These are phyloP conservation scores for Mucor indicus DNA, from an alignment of 371 early-diverging fungal genomes.

Conservation along the genomic window DNA sequence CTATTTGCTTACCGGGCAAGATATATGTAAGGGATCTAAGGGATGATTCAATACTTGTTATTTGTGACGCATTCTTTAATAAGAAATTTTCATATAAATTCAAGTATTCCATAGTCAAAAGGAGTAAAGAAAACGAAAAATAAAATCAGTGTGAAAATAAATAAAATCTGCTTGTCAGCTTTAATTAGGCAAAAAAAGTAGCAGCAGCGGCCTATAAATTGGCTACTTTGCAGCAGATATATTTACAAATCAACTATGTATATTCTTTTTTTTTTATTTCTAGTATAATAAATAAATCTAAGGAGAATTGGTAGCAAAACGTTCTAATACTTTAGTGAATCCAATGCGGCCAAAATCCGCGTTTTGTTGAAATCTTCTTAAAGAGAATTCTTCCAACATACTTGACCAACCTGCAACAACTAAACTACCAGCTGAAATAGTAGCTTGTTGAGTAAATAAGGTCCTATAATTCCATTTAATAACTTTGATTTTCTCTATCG, in stretches of 20 bases:
- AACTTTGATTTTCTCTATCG: background rate
- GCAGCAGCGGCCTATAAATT: no score
- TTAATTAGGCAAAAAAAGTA: slow-evolving; percentile 7
- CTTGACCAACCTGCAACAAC: slow-evolving; percentile 65
- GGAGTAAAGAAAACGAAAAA: slow-evolving; percentile 4
- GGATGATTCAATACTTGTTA: slow-evolving; percentile 84
- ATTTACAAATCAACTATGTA: no score
- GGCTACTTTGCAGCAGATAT: no score
- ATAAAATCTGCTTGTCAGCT: slow-evolving; percentile 10
- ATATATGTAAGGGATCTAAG: slow-evolving; percentile 88
- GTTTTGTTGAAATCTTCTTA: slow-evolving; percentile 80
- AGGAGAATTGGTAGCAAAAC: slow-evolving; percentile 25
- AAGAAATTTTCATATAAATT: slow-evolving; percentile 79
- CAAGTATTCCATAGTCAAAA: slow-evolving; percentile 43
- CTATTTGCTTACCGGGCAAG: slow-evolving; percentile 72
- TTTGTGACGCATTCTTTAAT: slow-evolving; percentile 81
- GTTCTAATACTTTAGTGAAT: slow-evolving; percentile 65
- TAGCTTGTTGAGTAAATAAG: slow-evolving; percentile 72
- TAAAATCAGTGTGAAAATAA: slow-evolving; percentile 8
- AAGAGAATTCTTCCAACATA: slow-evolving; percentile 78
- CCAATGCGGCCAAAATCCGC: slow-evolving; percentile 69
- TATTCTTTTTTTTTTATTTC: background rate
- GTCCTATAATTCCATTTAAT: slow-evolving; percentile 32
- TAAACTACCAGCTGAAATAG: slow-evolving; percentile 65
- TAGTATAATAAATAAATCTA: background rate